phyloP scores from a whole-genome alignment of 495 filamentous ascomycete species.

The Podospora anserina region DNA sequence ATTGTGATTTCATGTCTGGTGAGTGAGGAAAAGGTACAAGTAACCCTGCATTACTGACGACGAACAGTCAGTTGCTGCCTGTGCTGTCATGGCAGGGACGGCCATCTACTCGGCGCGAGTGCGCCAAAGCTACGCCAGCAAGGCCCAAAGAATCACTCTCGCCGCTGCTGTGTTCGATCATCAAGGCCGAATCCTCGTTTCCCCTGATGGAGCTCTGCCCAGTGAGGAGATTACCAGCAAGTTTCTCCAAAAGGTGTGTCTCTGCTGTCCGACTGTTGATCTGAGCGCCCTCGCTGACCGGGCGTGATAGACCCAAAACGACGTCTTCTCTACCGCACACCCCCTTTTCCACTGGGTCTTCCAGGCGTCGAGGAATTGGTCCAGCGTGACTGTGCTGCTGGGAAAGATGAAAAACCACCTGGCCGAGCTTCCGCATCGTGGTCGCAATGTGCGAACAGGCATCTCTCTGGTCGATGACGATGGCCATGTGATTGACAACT shows the following conservation, averaged over 20 bases:
- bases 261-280: conserved; percentile 18
- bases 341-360: conserved; percentile 86
- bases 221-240: conserved; percentile 74
- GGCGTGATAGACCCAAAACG: conserved; percentile 55
- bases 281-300: conserved; percentile 22
- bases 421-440: conserved; percentile 35
- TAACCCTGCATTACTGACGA: background rate
- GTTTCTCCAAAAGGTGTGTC: conserved; percentile 57
- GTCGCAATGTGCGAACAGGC: conserved; percentile 24
- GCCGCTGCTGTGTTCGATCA: conserved; percentile 73
- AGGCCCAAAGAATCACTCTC: conserved; percentile 75
- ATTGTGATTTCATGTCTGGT: conserved; percentile 60
- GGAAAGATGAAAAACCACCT: conserved; percentile 65
- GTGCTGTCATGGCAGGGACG: conserved; percentile 47
- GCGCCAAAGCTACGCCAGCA: conserved; percentile 53
- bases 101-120: conserved; percentile 56
- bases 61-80: conserved; percentile 54
- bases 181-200: conserved; percentile 73
- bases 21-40: conserved; percentile 32
- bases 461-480: conserved; percentile 39
- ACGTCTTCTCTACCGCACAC: conserved; percentile 72
- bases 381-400: conserved; percentile 60
- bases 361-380: conserved; percentile 74
- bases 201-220: conserved; percentile 75
- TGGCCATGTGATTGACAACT: conserved; percentile 56